Base-by-base conservation (phyloP, 1,139 yeast genomes). In the Spathaspora jeffriesii region DNA sequence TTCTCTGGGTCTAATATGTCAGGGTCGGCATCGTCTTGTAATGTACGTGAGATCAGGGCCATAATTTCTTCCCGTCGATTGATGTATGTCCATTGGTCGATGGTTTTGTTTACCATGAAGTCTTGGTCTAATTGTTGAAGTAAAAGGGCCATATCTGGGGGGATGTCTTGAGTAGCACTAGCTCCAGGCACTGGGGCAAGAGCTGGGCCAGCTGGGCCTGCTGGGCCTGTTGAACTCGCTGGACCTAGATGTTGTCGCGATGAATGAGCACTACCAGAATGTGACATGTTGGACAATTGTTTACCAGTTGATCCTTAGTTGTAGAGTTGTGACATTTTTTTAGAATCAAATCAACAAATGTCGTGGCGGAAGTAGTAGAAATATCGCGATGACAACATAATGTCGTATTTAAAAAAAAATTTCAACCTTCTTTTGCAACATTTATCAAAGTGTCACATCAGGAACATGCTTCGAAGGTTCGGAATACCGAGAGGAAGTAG, bases 51-150 rank as follows among this genome's bases (percentile, higher is more conserved):
- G 28, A 75, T 70, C 44, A 65, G 62, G 46, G 66, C 71, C 70
- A 75, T 69, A 52, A 75, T 72, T 53, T 75, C 77, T 57, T 75
- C 79, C 52, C 80, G 58, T 48, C 76, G 51, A 51, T 75, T 75
- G 50, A 75, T 75, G 51, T 74, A 75, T 1, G 78, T 73, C 78
- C 79, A 75, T 56, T 75, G 79, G 56, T 75, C 79, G 37, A 75
- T 75, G 18, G 70, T 58, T 50, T 70, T 71, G 53, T 70, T 67
- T 27, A 70, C 63, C 34, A 68, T 59, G 57, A 74, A 75, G 53
- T 75, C 80, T 23, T 71, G 73, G 46, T 75, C 80, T 43, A 75
- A 59, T 44, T 68, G 67, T 50, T 73, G 79, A 22, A 75, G 65
- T 40, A 74, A 60, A 5, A 74, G 60, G 7, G 68, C 73, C 77